Conservation (phyloP, 2,329 filamentous ascomycete species). For the Conoideocrella luteorostrata region DNA sequence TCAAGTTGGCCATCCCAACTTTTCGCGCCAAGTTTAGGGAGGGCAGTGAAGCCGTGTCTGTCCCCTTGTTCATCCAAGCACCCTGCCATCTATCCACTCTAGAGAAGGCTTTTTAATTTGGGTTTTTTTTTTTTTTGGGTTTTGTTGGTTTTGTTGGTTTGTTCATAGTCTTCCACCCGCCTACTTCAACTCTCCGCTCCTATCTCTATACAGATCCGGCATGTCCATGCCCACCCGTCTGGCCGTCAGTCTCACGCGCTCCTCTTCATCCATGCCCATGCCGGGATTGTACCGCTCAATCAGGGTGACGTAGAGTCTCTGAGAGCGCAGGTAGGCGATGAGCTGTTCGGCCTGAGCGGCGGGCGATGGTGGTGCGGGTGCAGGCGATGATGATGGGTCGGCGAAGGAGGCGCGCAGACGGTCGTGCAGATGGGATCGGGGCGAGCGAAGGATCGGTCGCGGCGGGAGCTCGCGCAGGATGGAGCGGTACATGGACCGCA, state of each 20-base stretch:
- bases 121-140: not conserved
- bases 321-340: slow-evolving; percentile 73
- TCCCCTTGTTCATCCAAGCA: too few relatives aligned
- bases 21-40: too few relatives aligned
- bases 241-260: slow-evolving; percentile 77
- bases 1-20: too few relatives aligned
- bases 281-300: slow-evolving; percentile 92
- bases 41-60: too few relatives aligned
- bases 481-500: slow-evolving; percentile 79
- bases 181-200: not conserved
- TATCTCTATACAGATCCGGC: slow-evolving; percentile 53
- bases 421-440: slow-evolving; percentile 47
- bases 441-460: slow-evolving; percentile 47
- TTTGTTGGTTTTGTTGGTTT: too few relatives aligned
- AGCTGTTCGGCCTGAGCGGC: slow-evolving; percentile 60
- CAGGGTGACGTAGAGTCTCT: slow-evolving; percentile 73
- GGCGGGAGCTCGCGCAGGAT: slow-evolving; percentile 85
- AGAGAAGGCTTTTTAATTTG: too few relatives aligned
- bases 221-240: slow-evolving; percentile 86
- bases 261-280: slow-evolving; percentile 79
- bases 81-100: too few relatives aligned
- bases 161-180: too few relatives aligned
- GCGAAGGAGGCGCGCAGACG: slow-evolving; percentile 25
- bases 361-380: slow-evolving; percentile 16
- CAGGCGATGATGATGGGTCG: slow-evolving; percentile 16